Evolutionary conservation across 73 alveolate species (phyloP).

Genomic region (Paramecium octaurelia): DNA sequence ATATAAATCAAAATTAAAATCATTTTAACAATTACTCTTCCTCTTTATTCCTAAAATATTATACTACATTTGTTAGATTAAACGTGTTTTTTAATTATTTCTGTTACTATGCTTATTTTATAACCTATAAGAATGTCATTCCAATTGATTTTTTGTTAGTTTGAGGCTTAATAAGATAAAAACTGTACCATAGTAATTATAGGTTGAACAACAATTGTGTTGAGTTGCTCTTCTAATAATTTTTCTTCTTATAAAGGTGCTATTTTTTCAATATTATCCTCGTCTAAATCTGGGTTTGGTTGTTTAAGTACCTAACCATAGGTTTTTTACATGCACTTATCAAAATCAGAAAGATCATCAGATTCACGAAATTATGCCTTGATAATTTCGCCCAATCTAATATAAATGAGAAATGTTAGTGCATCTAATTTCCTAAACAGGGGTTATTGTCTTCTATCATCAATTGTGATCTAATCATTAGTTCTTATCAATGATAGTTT

Average conservation of each 20-base stretch:
- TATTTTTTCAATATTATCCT: background rate
- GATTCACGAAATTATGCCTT: background rate
- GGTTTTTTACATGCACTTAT: slow-evolving; percentile 7
- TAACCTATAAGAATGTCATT: background rate
- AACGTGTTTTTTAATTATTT: background rate
- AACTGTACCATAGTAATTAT: background rate
- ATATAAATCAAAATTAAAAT: background rate
- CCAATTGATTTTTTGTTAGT: background rate
- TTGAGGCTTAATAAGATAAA: background rate
- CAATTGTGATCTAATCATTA: background rate
- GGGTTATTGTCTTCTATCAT: slow-evolving; percentile 33
- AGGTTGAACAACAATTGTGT: background rate
- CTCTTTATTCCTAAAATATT: background rate
- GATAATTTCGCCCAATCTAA: background rate
- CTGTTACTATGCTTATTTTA: slow-evolving; percentile 15
- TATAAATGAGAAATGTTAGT: background rate
- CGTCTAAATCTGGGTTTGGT: background rate
- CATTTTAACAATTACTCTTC: background rate
- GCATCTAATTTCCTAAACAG: slow-evolving; percentile 17
- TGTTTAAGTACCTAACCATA: background rate
- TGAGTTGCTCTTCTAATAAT: background rate
- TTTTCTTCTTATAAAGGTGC: background rate
- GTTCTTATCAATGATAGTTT: slow-evolving; percentile 25
- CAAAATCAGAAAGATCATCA: slow-evolving; percentile 23
- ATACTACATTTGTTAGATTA: slow-evolving; percentile 3